phyloP scores from a whole-genome alignment of 2,329 filamentous ascomycete species.

The Aspergillus pseudoglaucus region DNA sequence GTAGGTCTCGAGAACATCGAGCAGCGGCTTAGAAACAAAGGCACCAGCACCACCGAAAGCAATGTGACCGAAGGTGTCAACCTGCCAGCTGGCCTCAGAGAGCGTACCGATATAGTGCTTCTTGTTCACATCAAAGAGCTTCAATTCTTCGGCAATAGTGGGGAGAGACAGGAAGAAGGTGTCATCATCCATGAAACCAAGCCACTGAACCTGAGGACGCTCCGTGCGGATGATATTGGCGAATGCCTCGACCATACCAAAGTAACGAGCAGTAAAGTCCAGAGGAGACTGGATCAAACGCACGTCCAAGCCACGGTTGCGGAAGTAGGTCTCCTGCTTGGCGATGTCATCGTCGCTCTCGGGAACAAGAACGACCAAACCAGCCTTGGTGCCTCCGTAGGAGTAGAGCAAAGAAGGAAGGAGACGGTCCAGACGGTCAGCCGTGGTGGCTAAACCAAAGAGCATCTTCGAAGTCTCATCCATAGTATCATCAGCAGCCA shows the following conservation, averaged over 20 bases:
- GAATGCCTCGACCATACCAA: slow-evolving; percentile 37
- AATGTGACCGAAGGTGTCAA: slow-evolving; percentile 39
- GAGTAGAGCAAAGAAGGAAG: slow-evolving; percentile 38
- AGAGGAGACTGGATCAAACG: slow-evolving; percentile 34
- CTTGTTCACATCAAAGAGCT: slow-evolving; percentile 33
- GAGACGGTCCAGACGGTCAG: slow-evolving; percentile 36
- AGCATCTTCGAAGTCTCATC: slow-evolving; percentile 37
- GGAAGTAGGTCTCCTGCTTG: slow-evolving; percentile 36
- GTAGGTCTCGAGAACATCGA: slow-evolving; percentile 30
- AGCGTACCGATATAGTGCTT: slow-evolving; percentile 39
- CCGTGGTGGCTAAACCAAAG: slow-evolving; percentile 37
- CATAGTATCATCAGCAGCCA: slow-evolving; percentile 33
- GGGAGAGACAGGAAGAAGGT: slow-evolving; percentile 39
- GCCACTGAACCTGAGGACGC: slow-evolving; percentile 36
- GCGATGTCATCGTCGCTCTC: slow-evolving; percentile 34
- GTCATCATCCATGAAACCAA: slow-evolving; percentile 40
- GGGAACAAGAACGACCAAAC: slow-evolving; percentile 36
- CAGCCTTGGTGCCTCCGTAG: slow-evolving; percentile 36
- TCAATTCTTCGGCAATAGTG: slow-evolving; percentile 32
- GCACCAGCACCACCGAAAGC: slow-evolving; percentile 41
- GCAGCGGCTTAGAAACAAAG: slow-evolving; percentile 36
- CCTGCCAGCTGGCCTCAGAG: slow-evolving; percentile 39
- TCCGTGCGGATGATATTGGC: slow-evolving; percentile 31
- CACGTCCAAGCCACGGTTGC: slow-evolving; percentile 36
- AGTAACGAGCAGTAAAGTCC: slow-evolving; percentile 39